Evolutionary conservation across 2,329 filamentous ascomycete species (phyloP), one percentile per base, ranked within the genome.

Genomic region (Penicillium aurantiogriseum): DNA sequence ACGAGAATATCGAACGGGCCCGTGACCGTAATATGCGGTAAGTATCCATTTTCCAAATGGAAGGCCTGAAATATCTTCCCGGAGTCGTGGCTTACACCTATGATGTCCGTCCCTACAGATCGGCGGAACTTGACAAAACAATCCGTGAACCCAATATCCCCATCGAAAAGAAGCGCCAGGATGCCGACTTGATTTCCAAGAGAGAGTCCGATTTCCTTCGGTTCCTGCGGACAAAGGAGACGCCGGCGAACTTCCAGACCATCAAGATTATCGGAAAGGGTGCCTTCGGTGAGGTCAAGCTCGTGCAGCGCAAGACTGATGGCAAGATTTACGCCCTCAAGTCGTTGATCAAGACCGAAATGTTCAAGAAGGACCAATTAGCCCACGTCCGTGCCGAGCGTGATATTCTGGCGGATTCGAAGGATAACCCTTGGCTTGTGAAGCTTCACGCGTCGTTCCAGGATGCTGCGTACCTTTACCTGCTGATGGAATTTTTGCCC

Each of bases 201-300:
- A 91, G 92, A 69, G 93, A 97, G 76, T 91, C 90, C 50, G 90
- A 92, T 69, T 97, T 96, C 76, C 81, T 99, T 62, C 91, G 93
- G 39, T 97, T 97, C 81, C 81, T 97, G 69, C 88, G 93, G 56
- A 97, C 93, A 56, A 93, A 91, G 76, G 92, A 97, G 74, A 89
- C 88, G 76, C 92, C 93, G 11, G 88, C 93, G 67, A 97, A 97
- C 79, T 99, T 97, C 82, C 86, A 87, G 63, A 97, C 93, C 1
- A 84, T 97, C 77, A 97, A 97, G 82, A 93, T 97, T 67, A 99
- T 99, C 68, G 94, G 94, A 71, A 99, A 99, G 82, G 94, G 94
- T 77, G 94, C 94, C 15, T 99, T 99, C 71, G 94, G 94, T 74
- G 94, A 99, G 77, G 94, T 99, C 69, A 96, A 96, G 79, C 83